Base-by-base conservation (phyloP, 345 rosid genomes). In the Draba incana region DNA sequence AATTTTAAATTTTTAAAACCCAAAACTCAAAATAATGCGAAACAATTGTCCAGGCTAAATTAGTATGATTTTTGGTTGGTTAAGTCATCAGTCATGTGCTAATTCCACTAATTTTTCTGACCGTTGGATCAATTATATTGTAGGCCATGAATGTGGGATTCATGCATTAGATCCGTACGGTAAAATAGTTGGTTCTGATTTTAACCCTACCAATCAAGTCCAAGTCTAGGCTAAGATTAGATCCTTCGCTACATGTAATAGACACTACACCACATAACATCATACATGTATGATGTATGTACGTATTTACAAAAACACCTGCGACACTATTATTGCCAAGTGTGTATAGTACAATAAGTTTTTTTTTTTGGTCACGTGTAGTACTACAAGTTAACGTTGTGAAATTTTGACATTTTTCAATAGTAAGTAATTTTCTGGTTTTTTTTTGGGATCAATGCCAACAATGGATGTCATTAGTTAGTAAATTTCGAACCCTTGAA, bases 191-290 rank as follows among this genome's bases (percentile, higher is more conserved):
- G 54, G 2, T 24, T 30, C 47, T 70, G 77, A 72, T 28, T 30
- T 64, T 39, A 71, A 71, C 69, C 15, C 16, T 23, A 47, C 38
- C 48, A 62, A 56, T 27, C 48, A 37, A 13, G 28, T 55, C n/a
- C 42, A 49, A 50, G 45, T 30, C 61, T 39, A 59, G 51, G 38
- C 58, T 38, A 56, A 38, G 65, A 64, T 47, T 64, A 57, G 70
- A 72, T 64, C 65, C 4, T 58, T 41, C 67, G 58, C 67, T 51
- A 57, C 66, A 57, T 41, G 50, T 52, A 71, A 60, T 51, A 63
- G 30, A 62, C 45, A 62, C 48, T 37, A 66, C 12, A 54, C 53
- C 48, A 15, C 31, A 66, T 39, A 20, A 41, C 23, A 41, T 51
- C 38, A 58, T 52, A 52, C 39, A 54, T 45, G 38, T 59, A 63